Conservation (phyloP, 768 basidiomycete genomes). For the Suillus variegatus region DNA sequence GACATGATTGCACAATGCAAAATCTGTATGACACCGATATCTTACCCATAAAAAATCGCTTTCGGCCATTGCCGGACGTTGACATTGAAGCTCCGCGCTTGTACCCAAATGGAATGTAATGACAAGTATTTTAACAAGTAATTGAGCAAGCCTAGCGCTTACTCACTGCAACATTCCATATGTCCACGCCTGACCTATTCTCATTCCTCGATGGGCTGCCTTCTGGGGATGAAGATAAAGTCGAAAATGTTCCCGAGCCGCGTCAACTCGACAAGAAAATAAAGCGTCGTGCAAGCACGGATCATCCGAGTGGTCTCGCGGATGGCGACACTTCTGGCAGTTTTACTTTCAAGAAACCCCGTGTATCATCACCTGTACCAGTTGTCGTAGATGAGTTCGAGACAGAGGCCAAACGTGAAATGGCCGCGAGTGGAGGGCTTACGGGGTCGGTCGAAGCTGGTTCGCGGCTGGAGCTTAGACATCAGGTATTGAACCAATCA, state of each 20-base stretch:
- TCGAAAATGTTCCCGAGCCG: conserved; percentile 7
- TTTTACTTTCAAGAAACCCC: conserved; percentile 55
- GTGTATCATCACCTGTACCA: conserved; percentile 66
- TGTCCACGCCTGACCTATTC: conserved; percentile 28
- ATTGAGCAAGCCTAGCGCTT: background rate
- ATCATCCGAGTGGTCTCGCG: conserved; percentile 6
- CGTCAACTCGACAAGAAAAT: conserved; percentile 22
- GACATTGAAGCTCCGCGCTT: background rate
- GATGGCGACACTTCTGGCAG: conserved; percentile 22
- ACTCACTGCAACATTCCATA: background rate
- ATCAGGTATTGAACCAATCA: conserved; percentile 56
- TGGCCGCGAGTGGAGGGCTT: conserved; percentile 86
- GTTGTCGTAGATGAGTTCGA: conserved; percentile 93
- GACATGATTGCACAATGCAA: conserved; percentile 53
- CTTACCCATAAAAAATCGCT: background rate
- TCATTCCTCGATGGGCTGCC: conserved; percentile 29
- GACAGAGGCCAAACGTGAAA: conserved; percentile 89
- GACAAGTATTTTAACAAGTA: background rate
- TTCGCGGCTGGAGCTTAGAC: conserved; percentile 71
- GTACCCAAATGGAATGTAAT: too few relatives aligned
- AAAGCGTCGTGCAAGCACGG: conserved; percentile 19
- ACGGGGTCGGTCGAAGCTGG: conserved; percentile 71
- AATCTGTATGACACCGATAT: background rate
- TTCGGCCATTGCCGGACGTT: background rate
- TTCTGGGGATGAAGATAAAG: conserved; percentile 28